These are phyloP conservation scores for Cubamyces sp. DNA, from an alignment of 768 basidiomycete genomes.

Conservation along the genomic window DNA sequence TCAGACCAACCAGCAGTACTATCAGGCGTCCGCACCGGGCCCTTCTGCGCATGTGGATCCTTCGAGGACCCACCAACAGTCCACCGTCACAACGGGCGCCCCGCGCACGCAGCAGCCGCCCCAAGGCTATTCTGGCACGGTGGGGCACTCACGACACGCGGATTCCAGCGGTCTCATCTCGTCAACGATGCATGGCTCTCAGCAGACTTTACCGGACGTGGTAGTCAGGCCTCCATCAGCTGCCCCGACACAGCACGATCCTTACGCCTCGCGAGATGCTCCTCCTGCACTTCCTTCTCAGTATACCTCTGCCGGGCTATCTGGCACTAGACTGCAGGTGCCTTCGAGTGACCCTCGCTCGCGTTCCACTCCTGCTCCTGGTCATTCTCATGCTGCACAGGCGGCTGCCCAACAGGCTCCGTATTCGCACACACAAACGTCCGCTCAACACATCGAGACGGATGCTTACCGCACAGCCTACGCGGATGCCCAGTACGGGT, in stretches of 20 bases:
- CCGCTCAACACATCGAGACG: background rate
- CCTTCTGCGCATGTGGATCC: background rate
- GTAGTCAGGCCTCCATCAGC: constrained; percentile 23
- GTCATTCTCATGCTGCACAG: background rate
- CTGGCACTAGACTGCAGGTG: constrained; percentile 3
- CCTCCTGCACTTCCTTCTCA: background rate
- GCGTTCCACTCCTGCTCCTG: constrained; percentile 11
- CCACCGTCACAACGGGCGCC: background rate
- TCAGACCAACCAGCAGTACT: constrained; percentile 3
- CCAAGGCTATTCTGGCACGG: constrained; percentile 7
- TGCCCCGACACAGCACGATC: constrained; percentile 4
- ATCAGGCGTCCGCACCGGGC: constrained; percentile 10
- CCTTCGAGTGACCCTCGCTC: constrained; percentile 9
- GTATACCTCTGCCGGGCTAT: background rate
- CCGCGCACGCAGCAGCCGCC: constrained; percentile 4
- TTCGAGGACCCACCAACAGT: constrained; percentile 1
- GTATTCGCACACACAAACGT: background rate
- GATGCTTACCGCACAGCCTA: constrained; percentile 3
- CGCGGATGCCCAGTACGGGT: background rate
- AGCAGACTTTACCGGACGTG: constrained; percentile 11
- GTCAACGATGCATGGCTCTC: constrained; percentile 3
- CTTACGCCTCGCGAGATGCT: constrained; percentile 13
- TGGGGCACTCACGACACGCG: constrained; percentile 2
- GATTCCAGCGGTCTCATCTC: constrained; percentile 2
- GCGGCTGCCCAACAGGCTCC: background rate